Evolutionary conservation across 2,329 filamentous ascomycete genomes (phyloP).

Genomic region (Pseudopyricularia javanii): DNA sequence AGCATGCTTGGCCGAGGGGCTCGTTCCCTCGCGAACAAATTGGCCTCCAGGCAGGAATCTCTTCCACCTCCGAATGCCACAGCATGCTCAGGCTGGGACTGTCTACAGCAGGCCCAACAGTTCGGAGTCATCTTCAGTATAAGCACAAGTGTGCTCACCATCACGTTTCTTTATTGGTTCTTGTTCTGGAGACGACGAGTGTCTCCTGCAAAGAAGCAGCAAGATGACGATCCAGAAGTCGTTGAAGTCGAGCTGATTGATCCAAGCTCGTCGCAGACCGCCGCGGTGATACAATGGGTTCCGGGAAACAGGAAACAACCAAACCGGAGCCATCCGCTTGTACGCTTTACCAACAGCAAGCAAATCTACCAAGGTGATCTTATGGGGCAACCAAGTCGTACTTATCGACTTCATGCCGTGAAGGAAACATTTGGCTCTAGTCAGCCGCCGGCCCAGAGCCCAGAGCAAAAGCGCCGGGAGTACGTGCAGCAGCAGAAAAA

Average conservation of each 20-base stretch:
- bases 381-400: background rate
- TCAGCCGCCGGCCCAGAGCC: background rate
- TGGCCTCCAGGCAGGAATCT: background rate
- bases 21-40: background rate
- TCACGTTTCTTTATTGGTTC: background rate
- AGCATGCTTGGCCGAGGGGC: background rate
- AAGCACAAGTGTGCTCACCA: background rate
- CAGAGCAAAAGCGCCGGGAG: background rate
- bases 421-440: background rate
- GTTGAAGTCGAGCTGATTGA: background rate
- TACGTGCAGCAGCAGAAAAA: background rate
- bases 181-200: background rate
- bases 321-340: background rate
- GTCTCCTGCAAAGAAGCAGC: background rate
- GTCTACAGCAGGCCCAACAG: background rate
- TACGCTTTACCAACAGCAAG: background rate
- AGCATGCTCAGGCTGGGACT: conserved; percentile 4
- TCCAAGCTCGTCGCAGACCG: background rate
- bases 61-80: conserved; percentile 7
- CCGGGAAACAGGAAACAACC: background rate
- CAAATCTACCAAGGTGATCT: background rate
- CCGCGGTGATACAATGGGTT: background rate
- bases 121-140: conserved; percentile 1
- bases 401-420: background rate
- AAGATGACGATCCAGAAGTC: background rate